Evolutionary conservation across 345 rosid species (phyloP), one percentile per base, ranked within the genome.

Genomic region (Reutealis trisperma): DNA sequence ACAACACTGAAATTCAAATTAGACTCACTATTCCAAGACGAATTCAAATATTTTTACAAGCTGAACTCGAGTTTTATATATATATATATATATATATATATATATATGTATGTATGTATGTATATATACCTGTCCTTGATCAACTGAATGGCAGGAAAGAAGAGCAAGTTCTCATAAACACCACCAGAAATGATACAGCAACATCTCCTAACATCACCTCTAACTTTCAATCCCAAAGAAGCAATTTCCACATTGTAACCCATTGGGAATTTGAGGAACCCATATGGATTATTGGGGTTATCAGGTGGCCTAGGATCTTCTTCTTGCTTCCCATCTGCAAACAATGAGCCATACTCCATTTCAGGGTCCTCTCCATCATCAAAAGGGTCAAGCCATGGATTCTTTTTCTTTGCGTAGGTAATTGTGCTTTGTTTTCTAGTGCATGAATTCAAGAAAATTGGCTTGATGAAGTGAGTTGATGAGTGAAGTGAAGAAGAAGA

Each of bases 171-270:
- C 81, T 95, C 99, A 78, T 95, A 95, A 47, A 93, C 99, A 45
- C 99, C 98, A 49, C 98, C 97, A 37, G 98, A 88, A 75, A 95
- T 63, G 32, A 93, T 45, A 77, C 98, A 93, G 79, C 96, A 92
- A 70, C 99, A 95, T 61, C 97, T 83, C 86, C 99, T 81, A 62
- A 93, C 96, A 82, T 95, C 99, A 37, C 99, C 99, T 83, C 99
- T 87, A 54, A 93, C 83, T 86, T 93, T 95, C 83, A 89, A 84
- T 0, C 87, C 90, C 82, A 93, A 75, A 24, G 96, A 86, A 64
- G 96, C 98, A 37, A 93, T 72, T 85, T 95, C 99, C 47, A 91
- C 96, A 8, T 61, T 83, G 75, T 73, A 95, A 32, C 97, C 98
- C 89, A 67, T 87, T 0, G 97, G 98, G 76, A 95, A 93, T 82